Percentiles rank a stretch among this genome's conserved stretches.
These are phyloP conservation scores for Populus hybrid DNA, from an alignment of 441 rosid species.

Conservation along the genomic window DNA sequence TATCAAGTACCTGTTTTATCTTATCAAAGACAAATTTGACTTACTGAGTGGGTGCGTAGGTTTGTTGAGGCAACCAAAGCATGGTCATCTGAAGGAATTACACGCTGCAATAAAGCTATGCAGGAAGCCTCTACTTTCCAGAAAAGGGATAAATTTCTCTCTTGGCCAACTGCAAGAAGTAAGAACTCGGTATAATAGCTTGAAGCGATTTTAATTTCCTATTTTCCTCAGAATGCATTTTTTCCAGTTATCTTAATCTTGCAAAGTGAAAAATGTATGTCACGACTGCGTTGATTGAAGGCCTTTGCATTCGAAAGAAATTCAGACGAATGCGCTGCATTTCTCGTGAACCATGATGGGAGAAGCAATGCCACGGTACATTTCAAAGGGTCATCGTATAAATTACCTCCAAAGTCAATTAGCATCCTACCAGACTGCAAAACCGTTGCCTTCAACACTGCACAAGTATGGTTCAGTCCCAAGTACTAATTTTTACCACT, in stretches of 20 bases:
- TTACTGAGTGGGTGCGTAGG: background rate
- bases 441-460: background rate
- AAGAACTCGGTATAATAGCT: background rate
- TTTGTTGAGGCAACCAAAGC: background rate
- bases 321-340: background rate
- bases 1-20: background rate
- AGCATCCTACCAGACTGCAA: constrained; percentile 4
- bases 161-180: background rate
- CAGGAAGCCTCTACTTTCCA: background rate
- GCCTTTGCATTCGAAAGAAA: background rate
- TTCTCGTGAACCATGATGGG: background rate
- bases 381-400: background rate
- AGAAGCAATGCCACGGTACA: background rate
- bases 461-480: background rate
- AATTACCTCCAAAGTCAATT: background rate
- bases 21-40: no score
- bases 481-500: background rate
- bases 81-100: background rate
- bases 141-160: background rate
- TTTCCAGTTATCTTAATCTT: no score
- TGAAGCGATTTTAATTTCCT: background rate
- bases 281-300: background rate
- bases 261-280: background rate
- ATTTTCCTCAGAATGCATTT: no score
- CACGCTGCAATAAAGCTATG: background rate